Evolutionary conservation across 2,329 filamentous ascomycete species (phyloP).

Genomic region (Diaporthe capsici): DNA sequence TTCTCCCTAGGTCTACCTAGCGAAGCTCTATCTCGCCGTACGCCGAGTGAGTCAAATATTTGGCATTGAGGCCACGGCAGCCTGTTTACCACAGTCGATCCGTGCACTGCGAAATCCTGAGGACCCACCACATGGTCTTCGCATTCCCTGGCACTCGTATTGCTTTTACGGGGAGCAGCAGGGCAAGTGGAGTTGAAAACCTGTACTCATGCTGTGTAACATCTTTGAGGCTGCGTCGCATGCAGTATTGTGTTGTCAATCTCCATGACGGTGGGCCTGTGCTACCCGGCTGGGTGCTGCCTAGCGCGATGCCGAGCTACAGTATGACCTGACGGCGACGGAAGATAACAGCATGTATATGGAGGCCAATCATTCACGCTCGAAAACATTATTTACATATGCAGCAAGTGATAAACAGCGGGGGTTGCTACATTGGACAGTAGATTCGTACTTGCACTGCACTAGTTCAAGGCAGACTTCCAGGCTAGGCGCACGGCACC

Average conservation of each 20-base stretch:
- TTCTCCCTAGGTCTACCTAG: background rate
- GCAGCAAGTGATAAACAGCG: background rate
- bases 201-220: background rate
- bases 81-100: no score
- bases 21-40: background rate
- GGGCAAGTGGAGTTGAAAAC: background rate
- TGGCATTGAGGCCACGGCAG: background rate
- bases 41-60: background rate
- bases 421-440: background rate
- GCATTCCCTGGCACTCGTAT: background rate
- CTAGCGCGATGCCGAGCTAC: background rate
- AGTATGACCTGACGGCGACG: no score
- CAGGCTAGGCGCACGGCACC: background rate
- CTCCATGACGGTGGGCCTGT: background rate
- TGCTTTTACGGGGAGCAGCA: background rate
- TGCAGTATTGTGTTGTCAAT: background rate
- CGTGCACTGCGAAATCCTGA: background rate
- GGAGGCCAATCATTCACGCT: background rate
- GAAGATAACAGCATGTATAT: background rate
- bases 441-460: background rate
- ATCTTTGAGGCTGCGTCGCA: background rate
- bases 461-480: slow-evolving; percentile 13
- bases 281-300: background rate
- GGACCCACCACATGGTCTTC: no score
- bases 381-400: background rate